Percentiles rank a stretch among this genome's conserved stretches.
phyloP scores from a whole-genome alignment of 768 basidiomycete species.

The Boletus subcaerulescens region DNA sequence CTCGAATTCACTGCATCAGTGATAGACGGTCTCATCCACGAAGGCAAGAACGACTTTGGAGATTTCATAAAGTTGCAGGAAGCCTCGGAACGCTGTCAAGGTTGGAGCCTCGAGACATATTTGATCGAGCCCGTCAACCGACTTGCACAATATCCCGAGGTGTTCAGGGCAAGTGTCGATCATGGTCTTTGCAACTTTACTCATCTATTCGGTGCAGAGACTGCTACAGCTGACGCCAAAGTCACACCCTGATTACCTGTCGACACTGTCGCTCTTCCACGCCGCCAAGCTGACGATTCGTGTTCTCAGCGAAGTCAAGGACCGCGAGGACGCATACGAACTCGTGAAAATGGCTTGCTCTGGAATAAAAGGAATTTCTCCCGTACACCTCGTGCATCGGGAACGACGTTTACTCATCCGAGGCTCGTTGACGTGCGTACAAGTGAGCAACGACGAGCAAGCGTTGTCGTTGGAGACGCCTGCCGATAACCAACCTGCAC shows the following conservation, averaged over 20 bases:
- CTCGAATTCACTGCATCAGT: conserved; percentile 57
- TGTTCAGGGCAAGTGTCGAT: conserved; percentile 62
- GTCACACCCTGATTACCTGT: conserved; percentile 65
- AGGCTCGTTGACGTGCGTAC: conserved; percentile 48
- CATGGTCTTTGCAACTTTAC: neutral
- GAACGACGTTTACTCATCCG: conserved; percentile 74
- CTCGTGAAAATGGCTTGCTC: conserved; percentile 57
- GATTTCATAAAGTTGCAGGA: conserved; percentile 79
- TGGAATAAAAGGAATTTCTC: conserved; percentile 56
- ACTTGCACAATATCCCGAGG: conserved; percentile 64
- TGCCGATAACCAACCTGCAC: neutral
- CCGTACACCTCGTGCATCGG: conserved; percentile 57
- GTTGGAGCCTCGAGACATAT: conserved; percentile 64
- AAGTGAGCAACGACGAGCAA: conserved; percentile 38
- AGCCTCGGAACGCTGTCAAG: conserved; percentile 47
- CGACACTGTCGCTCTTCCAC: conserved; percentile 61
- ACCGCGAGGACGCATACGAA: conserved; percentile 85
- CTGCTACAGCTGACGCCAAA: conserved; percentile 68
- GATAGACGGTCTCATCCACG: conserved; percentile 48
- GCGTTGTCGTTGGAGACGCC: neutral
- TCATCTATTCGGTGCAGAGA: conserved; percentile 44
- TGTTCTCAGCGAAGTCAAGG: conserved; percentile 81
- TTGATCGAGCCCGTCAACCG: conserved; percentile 75
- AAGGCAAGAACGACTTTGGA: conserved; percentile 69
- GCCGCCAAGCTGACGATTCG: conserved; percentile 70